A percentile compares a stretch with the other conserved stretches of the same genome.
Evolutionary conservation across 768 basidiomycete species (phyloP).

Genomic region (Leccinum longicurvipes): DNA sequence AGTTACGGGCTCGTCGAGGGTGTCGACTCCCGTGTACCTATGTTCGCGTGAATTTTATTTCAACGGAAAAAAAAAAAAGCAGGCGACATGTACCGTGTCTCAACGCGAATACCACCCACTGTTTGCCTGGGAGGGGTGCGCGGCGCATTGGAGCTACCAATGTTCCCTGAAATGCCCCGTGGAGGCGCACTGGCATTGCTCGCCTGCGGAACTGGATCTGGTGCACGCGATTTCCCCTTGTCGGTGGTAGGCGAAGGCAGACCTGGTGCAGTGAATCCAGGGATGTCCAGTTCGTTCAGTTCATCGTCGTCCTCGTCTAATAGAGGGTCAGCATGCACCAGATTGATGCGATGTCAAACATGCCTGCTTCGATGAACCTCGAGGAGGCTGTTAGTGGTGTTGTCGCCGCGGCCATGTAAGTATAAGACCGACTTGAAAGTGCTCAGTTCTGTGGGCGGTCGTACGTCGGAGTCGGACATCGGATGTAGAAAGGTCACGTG

Average conservation of each 20-base stretch:
- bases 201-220: slow-evolving; percentile 48
- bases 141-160: slow-evolving; percentile 50
- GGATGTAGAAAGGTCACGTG: slow-evolving; percentile 18
- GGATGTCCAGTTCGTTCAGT: slow-evolving; percentile 77
- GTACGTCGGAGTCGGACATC: slow-evolving; percentile 3
- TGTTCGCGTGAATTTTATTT: not conserved
- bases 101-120: slow-evolving; percentile 83
- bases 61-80: not conserved
- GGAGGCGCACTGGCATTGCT: slow-evolving; percentile 31
- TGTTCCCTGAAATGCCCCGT: slow-evolving; percentile 63
- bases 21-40: slow-evolving; percentile 78
- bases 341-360: slow-evolving; percentile 1
- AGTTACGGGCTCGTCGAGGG: slow-evolving; percentile 88
- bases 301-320: slow-evolving; percentile 73
- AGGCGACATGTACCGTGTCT: slow-evolving; percentile 64
- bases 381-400: slow-evolving; percentile 61
- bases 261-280: slow-evolving; percentile 69
- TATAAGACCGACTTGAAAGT: not conserved
- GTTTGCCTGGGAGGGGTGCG: slow-evolving; percentile 53
- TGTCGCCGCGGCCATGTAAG: slow-evolving; percentile 22
- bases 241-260: slow-evolving; percentile 44
- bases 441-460: too few species aligned
- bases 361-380: slow-evolving; percentile 81
- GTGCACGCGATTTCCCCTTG: slow-evolving; percentile 73
- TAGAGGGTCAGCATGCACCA: slow-evolving; percentile 1